Percentiles rank a stretch among this genome's conserved stretches.
These are phyloP conservation scores for Collybiopsis luxurians DNA, from an alignment of 768 basidiomycete genomes.

Conservation along the genomic window DNA sequence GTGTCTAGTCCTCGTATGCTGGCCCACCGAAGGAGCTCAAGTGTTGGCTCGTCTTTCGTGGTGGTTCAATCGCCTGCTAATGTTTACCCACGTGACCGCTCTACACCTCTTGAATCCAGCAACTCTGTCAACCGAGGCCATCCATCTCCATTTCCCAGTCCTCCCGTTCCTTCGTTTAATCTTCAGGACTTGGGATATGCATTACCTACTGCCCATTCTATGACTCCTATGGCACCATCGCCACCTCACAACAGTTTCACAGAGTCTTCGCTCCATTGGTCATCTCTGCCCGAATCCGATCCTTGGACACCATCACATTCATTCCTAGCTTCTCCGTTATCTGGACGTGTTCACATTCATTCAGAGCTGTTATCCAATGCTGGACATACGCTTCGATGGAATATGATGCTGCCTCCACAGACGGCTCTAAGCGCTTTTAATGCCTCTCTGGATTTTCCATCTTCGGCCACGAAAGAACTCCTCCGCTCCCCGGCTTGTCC, in stretches of 20 bases:
- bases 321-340: not conserved
- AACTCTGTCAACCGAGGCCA: not conserved
- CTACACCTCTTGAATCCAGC: not conserved
- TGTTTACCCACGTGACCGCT: not conserved
- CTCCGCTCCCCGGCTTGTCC: not conserved
- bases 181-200: constrained; percentile 11
- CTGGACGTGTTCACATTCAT: not conserved
- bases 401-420: not conserved
- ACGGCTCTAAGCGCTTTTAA: not conserved
- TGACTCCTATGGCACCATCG: not conserved
- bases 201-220: constrained; percentile 43
- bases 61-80: not conserved
- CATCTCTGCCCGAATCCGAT: not conserved
- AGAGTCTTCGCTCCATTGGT: not conserved
- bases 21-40: not conserved
- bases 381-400: not conserved
- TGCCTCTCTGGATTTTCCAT: not conserved
- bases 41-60: not conserved
- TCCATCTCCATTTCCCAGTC: not conserved
- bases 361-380: not conserved
- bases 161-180: not conserved
- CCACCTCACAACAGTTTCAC: not conserved
- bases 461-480: not conserved
- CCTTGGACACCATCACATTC: not conserved
- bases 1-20: not conserved